phyloP scores from a whole-genome alignment of 176 grass and related monocot genomes.

The Areca catechu region DNA sequence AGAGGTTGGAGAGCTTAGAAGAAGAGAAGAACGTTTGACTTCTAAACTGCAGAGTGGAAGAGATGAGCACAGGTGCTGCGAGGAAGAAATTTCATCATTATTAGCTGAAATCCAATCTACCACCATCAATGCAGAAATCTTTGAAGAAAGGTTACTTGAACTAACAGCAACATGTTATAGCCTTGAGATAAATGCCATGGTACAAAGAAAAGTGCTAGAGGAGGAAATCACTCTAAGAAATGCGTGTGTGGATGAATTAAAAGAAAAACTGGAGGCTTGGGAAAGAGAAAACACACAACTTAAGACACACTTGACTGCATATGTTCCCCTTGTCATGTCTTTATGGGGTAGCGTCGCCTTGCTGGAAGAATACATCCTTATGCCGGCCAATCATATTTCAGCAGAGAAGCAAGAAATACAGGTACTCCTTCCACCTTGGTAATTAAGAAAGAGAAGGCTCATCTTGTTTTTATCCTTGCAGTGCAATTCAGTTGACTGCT shows the following conservation, averaged over 20 bases:
- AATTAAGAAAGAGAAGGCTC: too few relatives aligned
- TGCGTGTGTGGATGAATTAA: conserved; percentile 51
- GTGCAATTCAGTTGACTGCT: neutral
- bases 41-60: neutral
- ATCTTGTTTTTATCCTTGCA: neutral
- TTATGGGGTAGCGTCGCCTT: conserved; percentile 51
- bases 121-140: conserved; percentile 56
- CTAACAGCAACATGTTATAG: conserved; percentile 56
- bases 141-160: conserved; percentile 76
- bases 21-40: conserved; percentile 33
- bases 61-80: conserved; percentile 38
- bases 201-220: conserved; percentile 68
- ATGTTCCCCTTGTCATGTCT: conserved; percentile 48
- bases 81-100: conserved; percentile 50
- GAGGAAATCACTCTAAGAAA: conserved; percentile 65
- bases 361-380: conserved; percentile 59
- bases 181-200: conserved; percentile 71
- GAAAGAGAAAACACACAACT: conserved; percentile 72
- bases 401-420: conserved; percentile 48
- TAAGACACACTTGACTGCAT: conserved; percentile 63
- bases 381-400: conserved; percentile 40
- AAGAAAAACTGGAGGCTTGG: conserved; percentile 55
- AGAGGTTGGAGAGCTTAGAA: conserved; percentile 34
- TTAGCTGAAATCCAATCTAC: conserved; percentile 56
- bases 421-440: conserved; percentile 27